Percentiles rank a stretch among this genome's conserved stretches.
phyloP scores from a whole-genome alignment of 768 basidiomycete species.

The Phanerochaete sordida region DNA sequence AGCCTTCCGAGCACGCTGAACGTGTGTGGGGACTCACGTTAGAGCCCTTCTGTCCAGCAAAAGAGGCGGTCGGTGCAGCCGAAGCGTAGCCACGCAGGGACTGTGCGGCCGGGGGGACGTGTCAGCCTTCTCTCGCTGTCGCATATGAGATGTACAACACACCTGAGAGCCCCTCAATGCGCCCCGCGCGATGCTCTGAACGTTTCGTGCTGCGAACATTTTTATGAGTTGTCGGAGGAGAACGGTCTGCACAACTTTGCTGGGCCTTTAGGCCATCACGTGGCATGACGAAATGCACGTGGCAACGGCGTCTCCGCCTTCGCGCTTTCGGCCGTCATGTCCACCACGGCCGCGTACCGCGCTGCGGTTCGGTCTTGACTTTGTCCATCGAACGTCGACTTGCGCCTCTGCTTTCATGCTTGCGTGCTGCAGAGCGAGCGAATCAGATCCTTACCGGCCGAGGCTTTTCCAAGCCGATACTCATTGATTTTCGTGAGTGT shows the following conservation, averaged over 20 bases:
- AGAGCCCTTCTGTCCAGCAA: slow-evolving; percentile 84
- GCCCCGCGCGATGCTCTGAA: slow-evolving; percentile 54
- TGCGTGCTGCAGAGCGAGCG: too few relatives aligned
- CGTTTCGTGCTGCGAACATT: slow-evolving; percentile 61
- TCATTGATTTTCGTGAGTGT: too few relatives aligned
- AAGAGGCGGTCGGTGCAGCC: slow-evolving; percentile 79
- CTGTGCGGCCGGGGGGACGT: slow-evolving; percentile 30
- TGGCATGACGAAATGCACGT: slow-evolving; percentile 12
- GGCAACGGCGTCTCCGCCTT: not conserved
- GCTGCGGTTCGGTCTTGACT: too few relatives aligned
- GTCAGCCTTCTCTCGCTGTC: not conserved
- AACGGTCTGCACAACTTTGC: slow-evolving; percentile 10
- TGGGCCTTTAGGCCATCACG: not conserved
- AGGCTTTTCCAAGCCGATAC: too few relatives aligned
- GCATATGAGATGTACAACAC: slow-evolving; percentile 13
- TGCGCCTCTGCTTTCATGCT: too few relatives aligned
- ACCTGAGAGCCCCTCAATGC: slow-evolving; percentile 50
- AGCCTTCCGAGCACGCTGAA: not conserved
- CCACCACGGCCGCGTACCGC: too few relatives aligned
- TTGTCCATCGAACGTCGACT: too few relatives aligned
- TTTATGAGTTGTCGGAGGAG: slow-evolving; percentile 23
- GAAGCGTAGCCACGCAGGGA: slow-evolving; percentile 64
- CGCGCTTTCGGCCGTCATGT: not conserved
- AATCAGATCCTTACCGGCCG: too few relatives aligned
- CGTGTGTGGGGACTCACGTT: slow-evolving; percentile 54